Base-by-base conservation (phyloP, 257 asterid species). In the Salvia splendens region DNA sequence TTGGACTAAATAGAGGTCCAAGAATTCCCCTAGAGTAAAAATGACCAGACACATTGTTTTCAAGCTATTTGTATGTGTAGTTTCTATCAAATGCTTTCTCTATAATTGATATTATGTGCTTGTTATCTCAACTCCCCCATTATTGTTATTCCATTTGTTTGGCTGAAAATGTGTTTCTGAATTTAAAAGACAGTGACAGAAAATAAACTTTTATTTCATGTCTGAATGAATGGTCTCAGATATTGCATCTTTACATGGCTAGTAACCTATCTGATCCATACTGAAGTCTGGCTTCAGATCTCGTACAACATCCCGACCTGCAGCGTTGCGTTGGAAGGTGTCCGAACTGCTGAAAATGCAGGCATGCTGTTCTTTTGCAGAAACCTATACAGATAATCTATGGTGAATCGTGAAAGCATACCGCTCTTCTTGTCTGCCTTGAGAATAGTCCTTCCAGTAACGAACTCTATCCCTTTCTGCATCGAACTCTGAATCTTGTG, bases 261-360 rank as follows among this genome's bases (percentile, higher is more conserved):
- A 8, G 12, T 3, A 0, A 24, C 30, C 30, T 24, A 24, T 24
- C 30, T 24, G 30, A 2, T 24, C 30, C 30, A 24, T 24, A 24
- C 30, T 24, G 30, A 24, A 24, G 30, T 54, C 4, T 12, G 9
- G 16, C 5, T 40, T 65, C 69, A 86, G 56, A 88, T 73, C 52
- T 86, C 76, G 45, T 88, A 86, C 16, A 81, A 43, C 87, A 89
- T 86, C 49, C 92, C 95, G 17, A 86, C 80, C 71, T 86, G 95
- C 76, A 89, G 20, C 24, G 88, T 85, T 69, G 66, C 82, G 33
- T 78, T 84, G 1, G 80, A 72, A 11, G 90, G 95, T 51, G 84
- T 50, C 32, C 75, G 54, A 46, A 82, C 74, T 12, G 75, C 52
- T 1, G 92, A 78, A 73, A 77, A 63, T 5, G 85, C 81, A 17